These are phyloP conservation scores for Ogataea methanolica DNA, from an alignment of 805 yeast species.

Conservation along the genomic window DNA sequence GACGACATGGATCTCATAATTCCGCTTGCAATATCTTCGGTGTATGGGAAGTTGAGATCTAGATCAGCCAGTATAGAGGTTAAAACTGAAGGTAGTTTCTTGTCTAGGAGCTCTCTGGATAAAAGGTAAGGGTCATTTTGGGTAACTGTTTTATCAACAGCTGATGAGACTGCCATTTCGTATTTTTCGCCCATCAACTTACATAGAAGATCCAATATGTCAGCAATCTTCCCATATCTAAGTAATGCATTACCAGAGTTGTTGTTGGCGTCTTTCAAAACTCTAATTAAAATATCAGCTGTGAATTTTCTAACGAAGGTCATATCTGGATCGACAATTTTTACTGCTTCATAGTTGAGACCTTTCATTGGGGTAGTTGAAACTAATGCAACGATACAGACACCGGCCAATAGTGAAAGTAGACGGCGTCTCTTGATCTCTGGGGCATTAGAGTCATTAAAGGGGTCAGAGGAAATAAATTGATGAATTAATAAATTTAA, in stretches of 20 bases:
- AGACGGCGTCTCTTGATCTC: constrained; percentile 47
- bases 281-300: constrained; percentile 61
- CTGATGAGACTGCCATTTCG: constrained; percentile 28
- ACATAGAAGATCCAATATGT: constrained; percentile 45
- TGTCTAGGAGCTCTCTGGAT: constrained; percentile 64
- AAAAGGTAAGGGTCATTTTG: constrained; percentile 60
- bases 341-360: constrained; percentile 39
- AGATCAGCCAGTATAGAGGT: constrained; percentile 57
- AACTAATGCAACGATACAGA: constrained; percentile 58
- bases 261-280: constrained; percentile 46
- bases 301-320: constrained; percentile 69
- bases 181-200: constrained; percentile 39
- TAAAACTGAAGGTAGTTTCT: constrained; percentile 53
- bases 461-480: constrained; percentile 53
- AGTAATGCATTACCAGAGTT: constrained; percentile 34
- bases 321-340: constrained; percentile 62
- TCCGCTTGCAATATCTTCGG: constrained; percentile 53
- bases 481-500: constrained; percentile 75
- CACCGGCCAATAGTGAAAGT: constrained; percentile 57
- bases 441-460: constrained; percentile 29
- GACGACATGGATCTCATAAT: constrained; percentile 56
- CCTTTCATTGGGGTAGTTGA: constrained; percentile 53
- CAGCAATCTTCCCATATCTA: constrained; percentile 52
- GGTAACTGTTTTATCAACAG: constrained; percentile 42
- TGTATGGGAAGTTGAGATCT: constrained; percentile 70